These are phyloP conservation scores for Striga hermonthica DNA, from an alignment of 305 asterid genomes.

Conservation along the genomic window DNA sequence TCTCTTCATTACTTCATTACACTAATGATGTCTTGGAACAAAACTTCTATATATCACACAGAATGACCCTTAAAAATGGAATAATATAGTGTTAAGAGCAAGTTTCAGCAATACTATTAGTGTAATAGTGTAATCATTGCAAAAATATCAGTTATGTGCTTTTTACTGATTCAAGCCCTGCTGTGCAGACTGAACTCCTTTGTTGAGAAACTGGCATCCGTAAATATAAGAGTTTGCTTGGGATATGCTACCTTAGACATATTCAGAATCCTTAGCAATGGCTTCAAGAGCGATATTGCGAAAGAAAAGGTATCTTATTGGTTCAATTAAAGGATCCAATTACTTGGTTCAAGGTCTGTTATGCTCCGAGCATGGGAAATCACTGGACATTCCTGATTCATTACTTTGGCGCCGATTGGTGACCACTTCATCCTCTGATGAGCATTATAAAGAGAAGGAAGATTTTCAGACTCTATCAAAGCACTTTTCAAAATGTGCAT, in stretches of 20 bases:
- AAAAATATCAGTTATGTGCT: conserved; percentile 7
- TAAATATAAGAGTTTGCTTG: conserved; percentile 31
- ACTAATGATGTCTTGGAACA: conserved; percentile 15
- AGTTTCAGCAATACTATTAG: conserved; percentile 3
- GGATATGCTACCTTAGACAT: conserved; percentile 41
- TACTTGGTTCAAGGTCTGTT: conserved; percentile 43
- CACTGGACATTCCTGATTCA: conserved; percentile 39
- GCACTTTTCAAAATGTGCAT: conserved; percentile 31
- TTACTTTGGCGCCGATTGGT: conserved; percentile 41
- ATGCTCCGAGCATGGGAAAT: conserved; percentile 46
- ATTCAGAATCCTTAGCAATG: conserved; percentile 47
- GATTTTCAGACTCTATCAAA: conserved; percentile 34
- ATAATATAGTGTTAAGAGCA: not conserved
- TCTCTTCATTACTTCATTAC: not conserved
- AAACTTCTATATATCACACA: not conserved
- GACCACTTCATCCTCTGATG: conserved; percentile 40
- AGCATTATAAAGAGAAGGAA: conserved; percentile 37
- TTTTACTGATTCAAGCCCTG: conserved; percentile 29
- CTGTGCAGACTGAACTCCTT: conserved; percentile 35
- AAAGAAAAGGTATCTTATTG: conserved; percentile 51
- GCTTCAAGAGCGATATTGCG: conserved; percentile 76
- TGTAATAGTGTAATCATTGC: not conserved
- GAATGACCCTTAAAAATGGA: not conserved
- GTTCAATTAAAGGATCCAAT: conserved; percentile 43
- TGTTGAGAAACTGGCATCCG: conserved; percentile 31